Base-by-base conservation (phyloP, 2,329 filamentous ascomycete genomes). In the Cephalotrichum gorgonifer region DNA sequence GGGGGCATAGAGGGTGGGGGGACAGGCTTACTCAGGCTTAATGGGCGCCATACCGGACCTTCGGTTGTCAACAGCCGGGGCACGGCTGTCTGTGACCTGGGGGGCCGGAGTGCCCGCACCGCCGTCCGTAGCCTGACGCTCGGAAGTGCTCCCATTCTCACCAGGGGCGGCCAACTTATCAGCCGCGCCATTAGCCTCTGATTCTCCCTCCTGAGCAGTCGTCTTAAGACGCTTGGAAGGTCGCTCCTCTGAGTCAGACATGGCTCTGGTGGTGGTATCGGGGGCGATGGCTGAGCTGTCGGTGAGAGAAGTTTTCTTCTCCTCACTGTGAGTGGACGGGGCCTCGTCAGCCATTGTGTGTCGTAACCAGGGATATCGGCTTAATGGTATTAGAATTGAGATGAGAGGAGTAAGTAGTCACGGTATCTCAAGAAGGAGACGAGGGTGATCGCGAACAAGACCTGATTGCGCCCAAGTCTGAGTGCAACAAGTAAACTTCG, bases 11-110 rank as follows among this genome's bases (percentile, higher is more conserved):
- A 20, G 35, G 35, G 17, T 14, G 7, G 53, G 39, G 12, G n/a
- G 43, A 8, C 2, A 3, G n/a, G 54, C 64, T 56, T 52, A 68
- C 65, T 68, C 63, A 22, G 63, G 54, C 53, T 68, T 68, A 47
- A 68, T 61, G 6, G 63, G 59, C 2, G 65, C 65, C 35, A 52
- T 44, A 11, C 51, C 55, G 44, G 45, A 51, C 54, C 51, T 58
- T 52, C 43, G 57, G 50, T 35, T 48, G 45, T 38, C 48, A 22
- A 42, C 53, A 30, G 48, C 56, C 17, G 51, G 42, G 41, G 47
- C 35, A 15, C 50, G 44, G 42, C 35, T 43, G 6, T 33, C 50
- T n/a, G 41, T 15, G 17, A 42, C 26, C 35, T 52, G 45, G 26
- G 47, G 20, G n/a, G n/a, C n/a, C n/a, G n/a, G n/a, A n/a, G n/a